Conservation (phyloP, 1,139 yeast genomes). For the Hansenula sp. region DNA sequence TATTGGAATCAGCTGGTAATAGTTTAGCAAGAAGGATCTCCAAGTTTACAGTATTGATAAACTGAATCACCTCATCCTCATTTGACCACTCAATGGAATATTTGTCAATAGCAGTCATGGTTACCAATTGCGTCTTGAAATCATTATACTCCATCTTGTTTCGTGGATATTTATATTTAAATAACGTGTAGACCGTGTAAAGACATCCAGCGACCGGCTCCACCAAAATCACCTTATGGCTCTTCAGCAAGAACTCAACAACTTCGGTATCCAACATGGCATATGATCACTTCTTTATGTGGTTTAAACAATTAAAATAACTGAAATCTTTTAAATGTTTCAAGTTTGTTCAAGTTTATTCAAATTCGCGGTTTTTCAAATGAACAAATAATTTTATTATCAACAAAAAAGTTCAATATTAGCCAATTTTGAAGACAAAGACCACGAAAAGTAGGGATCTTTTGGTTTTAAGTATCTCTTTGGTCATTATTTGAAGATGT, state of each 20-base stretch:
- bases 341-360: neutral
- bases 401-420: too few relatives aligned
- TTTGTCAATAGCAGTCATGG: constrained; percentile 9
- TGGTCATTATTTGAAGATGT: too few relatives aligned
- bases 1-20: neutral
- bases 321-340: too few relatives aligned
- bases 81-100: constrained; percentile 3
- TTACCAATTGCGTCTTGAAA: constrained; percentile 6
- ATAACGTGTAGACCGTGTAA: constrained; percentile 11
- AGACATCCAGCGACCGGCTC: constrained; percentile 15
- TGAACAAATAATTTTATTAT: too few relatives aligned
- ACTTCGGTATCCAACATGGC: neutral
- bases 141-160: constrained; percentile 1
- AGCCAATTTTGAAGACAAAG: too few relatives aligned
- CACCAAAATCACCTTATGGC: neutral
- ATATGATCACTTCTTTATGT: too few relatives aligned
- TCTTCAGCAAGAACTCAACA: neutral
- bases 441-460: neutral
- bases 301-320: too few relatives aligned
- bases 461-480: too few relatives aligned
- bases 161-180: constrained; percentile 4
- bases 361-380: too few relatives aligned
- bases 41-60: constrained; percentile 23
- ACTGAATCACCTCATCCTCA: constrained; percentile 12
- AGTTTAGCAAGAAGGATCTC: constrained; percentile 13